phyloP scores from a whole-genome alignment of 495 filamentous ascomycete species.

The Pyrenula aspistea region DNA sequence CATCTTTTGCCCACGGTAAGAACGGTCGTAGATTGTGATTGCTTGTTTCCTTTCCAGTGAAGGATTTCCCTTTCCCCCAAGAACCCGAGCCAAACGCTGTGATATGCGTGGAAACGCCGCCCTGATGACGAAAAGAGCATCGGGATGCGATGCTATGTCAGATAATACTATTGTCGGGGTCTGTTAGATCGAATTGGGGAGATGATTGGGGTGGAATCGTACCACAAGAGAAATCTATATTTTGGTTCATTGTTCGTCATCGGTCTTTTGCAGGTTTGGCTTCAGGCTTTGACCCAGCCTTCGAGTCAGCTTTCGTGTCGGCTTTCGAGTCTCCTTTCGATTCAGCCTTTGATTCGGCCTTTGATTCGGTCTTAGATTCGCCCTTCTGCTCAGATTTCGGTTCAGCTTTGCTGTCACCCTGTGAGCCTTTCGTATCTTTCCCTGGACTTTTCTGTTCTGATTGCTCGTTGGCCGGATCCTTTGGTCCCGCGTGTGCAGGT shows the following conservation, averaged over 20 bases:
- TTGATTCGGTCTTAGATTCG: background rate
- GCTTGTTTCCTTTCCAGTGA: too few species aligned
- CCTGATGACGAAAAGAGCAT: background rate
- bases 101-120: background rate
- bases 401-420: too few species aligned
- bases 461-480: background rate
- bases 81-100: too few species aligned
- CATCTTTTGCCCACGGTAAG: too few species aligned
- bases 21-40: too few species aligned
- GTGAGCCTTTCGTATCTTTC: background rate
- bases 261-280: constrained; percentile 8
- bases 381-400: too few species aligned
- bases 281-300: background rate
- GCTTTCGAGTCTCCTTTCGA: background rate
- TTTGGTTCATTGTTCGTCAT: constrained; percentile 5
- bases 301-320: background rate
- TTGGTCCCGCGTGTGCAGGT: background rate
- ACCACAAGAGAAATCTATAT: background rate
- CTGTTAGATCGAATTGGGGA: background rate
- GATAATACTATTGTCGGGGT: background rate
- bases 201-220: background rate
- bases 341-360: background rate
- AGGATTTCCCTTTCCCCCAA: too few species aligned
- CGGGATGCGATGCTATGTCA: background rate
- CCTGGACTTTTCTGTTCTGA: background rate